Conservation (phyloP, 306 rosid genomes). For the Boehmeria nivea region DNA sequence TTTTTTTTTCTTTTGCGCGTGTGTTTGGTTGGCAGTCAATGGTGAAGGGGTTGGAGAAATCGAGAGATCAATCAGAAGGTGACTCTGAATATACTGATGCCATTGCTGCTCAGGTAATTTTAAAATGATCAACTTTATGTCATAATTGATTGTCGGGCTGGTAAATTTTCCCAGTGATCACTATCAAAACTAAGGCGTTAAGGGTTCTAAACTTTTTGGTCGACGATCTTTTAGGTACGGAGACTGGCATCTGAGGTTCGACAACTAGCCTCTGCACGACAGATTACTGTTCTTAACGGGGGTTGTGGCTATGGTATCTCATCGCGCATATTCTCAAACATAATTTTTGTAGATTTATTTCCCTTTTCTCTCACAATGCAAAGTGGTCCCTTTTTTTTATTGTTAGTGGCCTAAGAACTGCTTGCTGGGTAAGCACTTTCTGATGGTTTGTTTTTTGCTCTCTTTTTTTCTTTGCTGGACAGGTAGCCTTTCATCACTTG, state of each 20-base stretch:
- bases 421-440: background rate
- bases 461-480: constrained; percentile 12
- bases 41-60: constrained; percentile 65
- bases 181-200: constrained; percentile 1
- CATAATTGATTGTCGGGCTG: background rate
- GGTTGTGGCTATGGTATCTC: constrained; percentile 49
- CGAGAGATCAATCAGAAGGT: constrained; percentile 53
- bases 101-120: constrained; percentile 63
- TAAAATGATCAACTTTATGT: too few species aligned
- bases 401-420: background rate
- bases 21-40: constrained; percentile 36
- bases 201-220: constrained; percentile 6
- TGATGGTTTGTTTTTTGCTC: background rate
- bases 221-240: constrained; percentile 47
- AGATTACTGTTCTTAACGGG: constrained; percentile 66
- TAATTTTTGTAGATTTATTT: background rate
- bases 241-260: constrained; percentile 67
- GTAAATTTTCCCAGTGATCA: background rate
- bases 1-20: background rate
- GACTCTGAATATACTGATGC: constrained; percentile 65
- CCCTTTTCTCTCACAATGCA: background rate
- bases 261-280: constrained; percentile 36
- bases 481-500: constrained; percentile 68
- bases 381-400: background rate
- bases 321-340: background rate